These are phyloP conservation scores for Pichia pseudocactophila DNA, from an alignment of 805 yeast genomes.

Conservation along the genomic window DNA sequence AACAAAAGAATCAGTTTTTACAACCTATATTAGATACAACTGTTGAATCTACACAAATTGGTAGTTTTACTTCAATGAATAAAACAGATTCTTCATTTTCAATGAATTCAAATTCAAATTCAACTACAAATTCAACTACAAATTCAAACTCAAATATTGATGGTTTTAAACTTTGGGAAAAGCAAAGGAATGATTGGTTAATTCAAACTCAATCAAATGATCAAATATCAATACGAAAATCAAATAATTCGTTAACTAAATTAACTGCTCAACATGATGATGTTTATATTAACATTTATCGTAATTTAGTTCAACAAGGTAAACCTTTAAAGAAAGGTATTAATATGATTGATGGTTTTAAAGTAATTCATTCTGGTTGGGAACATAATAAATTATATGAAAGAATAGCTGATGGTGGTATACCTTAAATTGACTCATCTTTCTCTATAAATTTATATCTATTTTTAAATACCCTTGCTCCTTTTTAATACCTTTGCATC, in stretches of 20 bases:
- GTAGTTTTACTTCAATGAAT: neutral
- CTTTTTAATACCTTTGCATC: slow-evolving; percentile 12
- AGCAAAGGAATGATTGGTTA: slow-evolving; percentile 47
- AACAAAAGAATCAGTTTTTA: no score
- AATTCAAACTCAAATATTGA: neutral
- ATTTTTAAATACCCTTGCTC: neutral
- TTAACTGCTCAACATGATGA: slow-evolving; percentile 7
- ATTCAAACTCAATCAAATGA: slow-evolving; percentile 21
- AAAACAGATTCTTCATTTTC: neutral
- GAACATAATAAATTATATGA: slow-evolving; percentile 53
- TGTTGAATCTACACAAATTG: neutral
- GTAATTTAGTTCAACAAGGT: slow-evolving; percentile 59
- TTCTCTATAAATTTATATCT: neutral
- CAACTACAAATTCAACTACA: no score
- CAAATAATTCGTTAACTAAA: slow-evolving; percentile 28
- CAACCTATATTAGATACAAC: neutral
- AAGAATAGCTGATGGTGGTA: slow-evolving; percentile 26
- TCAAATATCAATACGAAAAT: slow-evolving; percentile 3
- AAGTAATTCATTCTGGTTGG: slow-evolving; percentile 81
- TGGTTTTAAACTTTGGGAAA: slow-evolving; percentile 8
- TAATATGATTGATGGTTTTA: slow-evolving; percentile 64
- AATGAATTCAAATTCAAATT: neutral
- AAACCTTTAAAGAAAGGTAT: slow-evolving; percentile 59
- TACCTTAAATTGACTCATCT: slow-evolving; percentile 3
- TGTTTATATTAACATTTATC: slow-evolving; percentile 57